These are phyloP conservation scores for Melaleuca quinquenervia DNA, from an alignment of 345 rosid genomes.

Conservation along the genomic window DNA sequence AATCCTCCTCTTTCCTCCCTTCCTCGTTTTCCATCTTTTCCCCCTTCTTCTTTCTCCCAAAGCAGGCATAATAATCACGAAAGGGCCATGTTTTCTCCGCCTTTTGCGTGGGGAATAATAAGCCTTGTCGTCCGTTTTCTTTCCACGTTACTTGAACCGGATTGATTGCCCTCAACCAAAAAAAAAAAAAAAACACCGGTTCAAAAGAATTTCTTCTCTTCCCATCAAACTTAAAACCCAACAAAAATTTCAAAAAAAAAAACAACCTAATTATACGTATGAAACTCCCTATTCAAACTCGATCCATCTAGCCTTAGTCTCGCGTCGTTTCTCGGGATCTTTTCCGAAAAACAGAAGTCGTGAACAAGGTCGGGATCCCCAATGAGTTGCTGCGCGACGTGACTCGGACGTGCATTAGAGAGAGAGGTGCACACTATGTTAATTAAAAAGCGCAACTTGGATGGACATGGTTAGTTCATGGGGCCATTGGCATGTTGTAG, in stretches of 20 bases:
- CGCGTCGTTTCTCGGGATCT: neutral
- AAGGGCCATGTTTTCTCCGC: neutral
- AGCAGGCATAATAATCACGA: neutral
- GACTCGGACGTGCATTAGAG: accelerated
- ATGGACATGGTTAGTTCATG: neutral
- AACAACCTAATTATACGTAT: too few species aligned
- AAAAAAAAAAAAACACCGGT: too few species aligned
- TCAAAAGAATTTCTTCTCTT: neutral
- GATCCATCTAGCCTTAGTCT: neutral
- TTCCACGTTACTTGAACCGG: neutral
- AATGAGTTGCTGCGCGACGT: accelerated
- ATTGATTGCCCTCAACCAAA: neutral
- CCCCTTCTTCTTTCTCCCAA: neutral
- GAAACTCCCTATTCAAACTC: accelerated
- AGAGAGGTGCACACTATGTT: neutral
- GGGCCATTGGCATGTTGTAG: neutral
- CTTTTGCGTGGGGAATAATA: neutral
- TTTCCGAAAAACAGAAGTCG: neutral
- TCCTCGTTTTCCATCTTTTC: accelerated
- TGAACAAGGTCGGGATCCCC: accelerated
- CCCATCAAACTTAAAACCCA: neutral
- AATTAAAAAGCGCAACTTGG: neutral
- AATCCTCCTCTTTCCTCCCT: too few species aligned
- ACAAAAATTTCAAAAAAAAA: neutral
- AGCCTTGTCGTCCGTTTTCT: neutral